phyloP scores from a whole-genome alignment of 768 basidiomycete genomes.

The Gloeopeniophorella convolvens region DNA sequence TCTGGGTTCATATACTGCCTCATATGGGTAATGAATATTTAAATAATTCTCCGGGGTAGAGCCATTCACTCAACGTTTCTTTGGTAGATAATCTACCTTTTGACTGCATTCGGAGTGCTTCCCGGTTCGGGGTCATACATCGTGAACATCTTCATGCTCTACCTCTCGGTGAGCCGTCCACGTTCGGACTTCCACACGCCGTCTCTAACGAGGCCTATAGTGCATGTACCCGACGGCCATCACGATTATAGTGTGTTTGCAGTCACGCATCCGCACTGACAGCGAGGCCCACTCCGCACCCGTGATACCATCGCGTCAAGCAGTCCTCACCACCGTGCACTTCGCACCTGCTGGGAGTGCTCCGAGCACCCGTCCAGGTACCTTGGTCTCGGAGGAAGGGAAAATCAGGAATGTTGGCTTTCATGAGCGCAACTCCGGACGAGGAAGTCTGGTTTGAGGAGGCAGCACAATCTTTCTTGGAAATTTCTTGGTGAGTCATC shows the following conservation, averaged over 20 bases:
- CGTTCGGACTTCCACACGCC: too few relatives aligned
- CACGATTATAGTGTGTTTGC: conserved; percentile 9
- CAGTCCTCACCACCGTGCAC: conserved; percentile 7
- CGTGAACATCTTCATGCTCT: conserved; percentile 11
- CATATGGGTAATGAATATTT: conserved; percentile 6
- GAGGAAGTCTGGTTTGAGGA: too few relatives aligned
- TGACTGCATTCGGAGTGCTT: conserved; percentile 2
- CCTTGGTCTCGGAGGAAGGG: background rate
- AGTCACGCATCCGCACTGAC: too few relatives aligned
- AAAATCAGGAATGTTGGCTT: too few relatives aligned
- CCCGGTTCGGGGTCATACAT: conserved; percentile 10
- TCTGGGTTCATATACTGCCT: conserved; percentile 11
- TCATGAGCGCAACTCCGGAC: too few relatives aligned
- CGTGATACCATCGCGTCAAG: background rate
- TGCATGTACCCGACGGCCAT: conserved; percentile 16
- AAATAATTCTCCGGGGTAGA: background rate
- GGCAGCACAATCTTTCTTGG: too few relatives aligned
- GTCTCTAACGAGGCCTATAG: background rate
- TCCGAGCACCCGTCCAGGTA: background rate
- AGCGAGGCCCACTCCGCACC: background rate
- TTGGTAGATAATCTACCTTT: conserved; percentile 5
- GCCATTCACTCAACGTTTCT: background rate
- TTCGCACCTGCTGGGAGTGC: background rate
- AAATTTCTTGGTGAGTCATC: too few relatives aligned
- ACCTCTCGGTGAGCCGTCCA: conserved; percentile 1